phyloP scores from a whole-genome alignment of 2,329 filamentous ascomycete genomes.

The Acephala macrosclerotiorum region DNA sequence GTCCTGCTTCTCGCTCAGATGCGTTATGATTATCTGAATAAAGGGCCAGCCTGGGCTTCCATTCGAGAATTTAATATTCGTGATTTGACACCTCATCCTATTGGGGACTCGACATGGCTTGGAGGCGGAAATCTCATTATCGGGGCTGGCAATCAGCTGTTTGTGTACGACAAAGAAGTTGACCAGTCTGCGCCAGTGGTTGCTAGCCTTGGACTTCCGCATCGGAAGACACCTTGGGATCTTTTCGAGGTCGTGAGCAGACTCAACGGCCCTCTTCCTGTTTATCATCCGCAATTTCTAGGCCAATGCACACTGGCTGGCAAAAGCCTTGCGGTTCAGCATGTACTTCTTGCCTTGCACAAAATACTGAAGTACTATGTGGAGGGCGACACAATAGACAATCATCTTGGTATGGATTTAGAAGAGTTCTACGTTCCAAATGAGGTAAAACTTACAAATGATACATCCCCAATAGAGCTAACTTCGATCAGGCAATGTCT shows the following conservation, averaged over 20 bases:
- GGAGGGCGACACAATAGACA: conserved; percentile 81
- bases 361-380: conserved; percentile 83
- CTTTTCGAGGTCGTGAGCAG: conserved; percentile 83
- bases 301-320: conserved; percentile 86
- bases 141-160: conserved; percentile 89
- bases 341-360: conserved; percentile 75
- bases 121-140: conserved; percentile 85
- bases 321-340: conserved; percentile 75
- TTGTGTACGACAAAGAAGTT: conserved; percentile 82
- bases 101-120: conserved; percentile 93
- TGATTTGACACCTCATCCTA: conserved; percentile 85
- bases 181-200: conserved; percentile 54
- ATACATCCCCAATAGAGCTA: conserved; percentile 16
- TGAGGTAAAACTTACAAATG: conserved; percentile 34
- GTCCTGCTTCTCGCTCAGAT: conserved; percentile 85
- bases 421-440: conserved; percentile 61
- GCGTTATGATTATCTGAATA: conserved; percentile 89
- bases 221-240: conserved; percentile 52
- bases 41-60: conserved; percentile 87
- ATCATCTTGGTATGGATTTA: conserved; percentile 73
- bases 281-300: conserved; percentile 92
- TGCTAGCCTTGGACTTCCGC: conserved; percentile 37
- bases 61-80: conserved; percentile 84
- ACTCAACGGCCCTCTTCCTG: conserved; percentile 85
- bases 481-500: conserved; percentile 30